Evolutionary conservation across 352 stramenopile species (phyloP).

Genomic region (Thalassiosira gravida): DNA sequence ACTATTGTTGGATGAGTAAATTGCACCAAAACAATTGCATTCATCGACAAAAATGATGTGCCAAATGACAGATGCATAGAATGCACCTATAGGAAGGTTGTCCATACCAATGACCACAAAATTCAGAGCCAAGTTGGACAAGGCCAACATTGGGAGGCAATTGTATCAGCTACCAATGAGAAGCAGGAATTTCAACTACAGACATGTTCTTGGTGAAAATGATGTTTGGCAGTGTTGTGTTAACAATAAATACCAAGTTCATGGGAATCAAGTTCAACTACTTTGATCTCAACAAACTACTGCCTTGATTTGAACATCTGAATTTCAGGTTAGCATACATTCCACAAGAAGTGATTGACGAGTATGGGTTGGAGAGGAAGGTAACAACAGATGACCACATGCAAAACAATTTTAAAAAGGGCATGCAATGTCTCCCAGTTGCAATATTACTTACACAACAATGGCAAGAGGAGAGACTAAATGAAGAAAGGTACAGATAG

Average conservation of each 20-base stretch:
- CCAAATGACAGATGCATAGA: not conserved
- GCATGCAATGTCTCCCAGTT: constrained; percentile 42
- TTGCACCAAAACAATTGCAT: constrained; percentile 20
- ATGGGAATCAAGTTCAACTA: constrained; percentile 41
- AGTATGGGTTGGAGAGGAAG: not conserved
- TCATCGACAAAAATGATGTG: constrained; percentile 5
- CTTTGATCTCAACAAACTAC: constrained; percentile 7
- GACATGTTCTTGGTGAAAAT: constrained; percentile 21
- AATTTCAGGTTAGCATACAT: constrained; percentile 11
- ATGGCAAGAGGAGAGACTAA: not conserved
- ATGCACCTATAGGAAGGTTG: not conserved
- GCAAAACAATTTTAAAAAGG: constrained; percentile 19
- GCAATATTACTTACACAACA: constrained; percentile 24
- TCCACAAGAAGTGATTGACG: constrained; percentile 1
- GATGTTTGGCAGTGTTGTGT: constrained; percentile 31
- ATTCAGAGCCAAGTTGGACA: not conserved
- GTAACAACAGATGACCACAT: constrained; percentile 15
- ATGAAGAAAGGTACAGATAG: constrained; percentile 17
- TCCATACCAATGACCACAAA: not conserved
- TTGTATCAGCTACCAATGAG: constrained; percentile 3
- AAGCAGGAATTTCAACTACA: constrained; percentile 22
- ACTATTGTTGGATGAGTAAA: too few relatives aligned
- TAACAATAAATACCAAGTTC: constrained; percentile 12
- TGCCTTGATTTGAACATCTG: constrained; percentile 42
- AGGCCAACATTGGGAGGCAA: constrained; percentile 14